Base-by-base conservation (phyloP, 192 early-diverging fungal species). In the Phycomyces blakesleeanus region DNA sequence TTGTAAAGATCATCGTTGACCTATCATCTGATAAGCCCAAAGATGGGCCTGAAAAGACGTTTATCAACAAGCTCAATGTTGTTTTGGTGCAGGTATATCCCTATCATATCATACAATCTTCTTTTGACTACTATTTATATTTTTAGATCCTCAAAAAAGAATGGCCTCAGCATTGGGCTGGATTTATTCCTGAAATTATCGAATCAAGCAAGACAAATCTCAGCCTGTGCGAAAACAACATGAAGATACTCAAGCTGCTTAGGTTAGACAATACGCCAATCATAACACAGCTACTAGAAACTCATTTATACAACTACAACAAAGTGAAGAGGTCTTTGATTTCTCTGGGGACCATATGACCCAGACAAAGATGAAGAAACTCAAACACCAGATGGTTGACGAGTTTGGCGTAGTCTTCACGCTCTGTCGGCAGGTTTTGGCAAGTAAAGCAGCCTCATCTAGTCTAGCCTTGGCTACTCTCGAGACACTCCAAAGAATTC, bases 271-370 rank as follows among this genome's bases (percentile, higher is more conserved):
- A 34, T 5, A 41, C 6, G 14, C 6, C 6, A 41, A 41, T 6
- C 6, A 41, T 41, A 14, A 41, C 14, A 14, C 8, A 14, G n/a
- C n/a, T n/a, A n/a, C n/a, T n/a, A n/a, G n/a, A n/a, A n/a, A n/a
- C n/a, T n/a, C n/a, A n/a, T n/a, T n/a, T n/a, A n/a, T n/a, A n/a
- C n/a, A n/a, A n/a, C n/a, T n/a, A n/a, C n/a, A 41, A 14, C 6
- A 18, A 39, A 61, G 66, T 52, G 59, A 68, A 24, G 66, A 68
- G 20, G 53, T 68, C 18, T 68, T 68, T 68, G 66, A 68, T 15
- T 57, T 59, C 27, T 61, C 57, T 3, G 40, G 40, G 37, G 66
- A 58, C 24, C 52, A 55, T 11, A 65, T 68, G 52, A 68, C 59
- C 16, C 16, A 54, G 5, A 41, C 66, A 14, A 68, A 68, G 8